phyloP scores from a whole-genome alignment of 257 asterid species.

The Solanum rostratum region DNA sequence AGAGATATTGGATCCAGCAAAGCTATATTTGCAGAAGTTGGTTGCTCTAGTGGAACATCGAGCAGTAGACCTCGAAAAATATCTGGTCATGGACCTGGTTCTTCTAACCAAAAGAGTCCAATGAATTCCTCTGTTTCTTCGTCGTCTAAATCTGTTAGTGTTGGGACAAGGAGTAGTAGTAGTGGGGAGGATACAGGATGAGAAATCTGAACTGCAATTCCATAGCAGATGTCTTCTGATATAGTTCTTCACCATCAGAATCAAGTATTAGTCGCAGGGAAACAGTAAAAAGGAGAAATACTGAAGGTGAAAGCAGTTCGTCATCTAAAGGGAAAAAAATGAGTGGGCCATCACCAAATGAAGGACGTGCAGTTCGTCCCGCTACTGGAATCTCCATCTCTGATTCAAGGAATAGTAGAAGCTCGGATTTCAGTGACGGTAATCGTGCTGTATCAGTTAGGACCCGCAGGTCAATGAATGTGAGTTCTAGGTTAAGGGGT shows the following conservation, averaged over 20 bases:
- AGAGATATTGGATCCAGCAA: constrained; percentile 16
- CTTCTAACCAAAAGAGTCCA: neutral
- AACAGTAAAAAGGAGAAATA: constrained; percentile 26
- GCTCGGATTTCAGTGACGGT: constrained; percentile 15
- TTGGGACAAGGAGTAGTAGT: constrained; percentile 12
- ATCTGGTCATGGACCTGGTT: neutral
- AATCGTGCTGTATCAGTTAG: constrained; percentile 22
- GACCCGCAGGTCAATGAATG: constrained; percentile 28
- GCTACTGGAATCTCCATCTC: constrained; percentile 32
- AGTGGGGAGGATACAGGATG: constrained; percentile 22
- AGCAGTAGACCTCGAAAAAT: neutral
- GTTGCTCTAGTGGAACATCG: constrained; percentile 27
- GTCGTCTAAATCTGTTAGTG: constrained; percentile 11
- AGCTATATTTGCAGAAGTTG: constrained; percentile 10
- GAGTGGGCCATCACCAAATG: constrained; percentile 1
- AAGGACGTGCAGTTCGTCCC: constrained; percentile 14
- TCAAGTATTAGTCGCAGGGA: constrained; percentile 15
- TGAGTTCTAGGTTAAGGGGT: constrained; percentile 25
- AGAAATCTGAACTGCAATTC: constrained; percentile 40
- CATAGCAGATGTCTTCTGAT: constrained; percentile 28
- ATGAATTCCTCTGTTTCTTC: constrained; percentile 3
- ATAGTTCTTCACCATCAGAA: constrained; percentile 10
- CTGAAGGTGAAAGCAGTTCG: constrained; percentile 47
- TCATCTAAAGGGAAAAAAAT: constrained; percentile 29
- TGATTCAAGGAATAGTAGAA: constrained; percentile 24